Percentiles rank a stretch among this genome's conserved stretches.
These are phyloP conservation scores for Apiospora arundinis DNA, from an alignment of 2,329 filamentous ascomycete species.

Conservation along the genomic window DNA sequence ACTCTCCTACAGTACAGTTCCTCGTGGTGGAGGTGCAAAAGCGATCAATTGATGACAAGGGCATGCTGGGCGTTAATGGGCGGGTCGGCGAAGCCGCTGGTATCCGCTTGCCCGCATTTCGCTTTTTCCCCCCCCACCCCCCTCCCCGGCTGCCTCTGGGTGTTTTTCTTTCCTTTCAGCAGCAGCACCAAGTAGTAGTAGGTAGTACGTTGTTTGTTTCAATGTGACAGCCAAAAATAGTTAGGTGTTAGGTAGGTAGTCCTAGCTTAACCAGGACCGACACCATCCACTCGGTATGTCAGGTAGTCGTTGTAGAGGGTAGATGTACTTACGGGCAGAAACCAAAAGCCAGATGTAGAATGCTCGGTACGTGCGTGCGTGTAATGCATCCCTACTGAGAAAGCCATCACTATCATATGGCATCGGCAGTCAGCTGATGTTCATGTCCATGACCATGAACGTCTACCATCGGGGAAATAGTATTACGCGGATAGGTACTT, in stretches of 20 bases:
- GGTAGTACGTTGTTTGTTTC: neutral
- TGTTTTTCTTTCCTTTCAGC: neutral
- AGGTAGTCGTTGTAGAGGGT: neutral
- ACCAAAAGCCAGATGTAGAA: neutral
- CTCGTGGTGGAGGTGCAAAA: conserved; percentile 12
- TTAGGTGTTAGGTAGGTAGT: neutral
- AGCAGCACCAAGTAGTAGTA: neutral
- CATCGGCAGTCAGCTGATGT: neutral
- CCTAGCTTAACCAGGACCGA: neutral
- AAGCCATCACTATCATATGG: neutral
- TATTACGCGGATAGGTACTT: neutral
- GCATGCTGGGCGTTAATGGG: conserved; percentile 7
- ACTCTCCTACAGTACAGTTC: neutral
- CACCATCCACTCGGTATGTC: conserved; percentile 9
- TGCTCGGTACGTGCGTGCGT: neutral
- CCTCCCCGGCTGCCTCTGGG: conserved; percentile 10
- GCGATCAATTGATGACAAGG: conserved; percentile 4
- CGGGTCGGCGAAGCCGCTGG: conserved; percentile 18
- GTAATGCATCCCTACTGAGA: neutral
- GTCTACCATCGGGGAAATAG: neutral
- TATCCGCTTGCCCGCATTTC: conserved; percentile 17
- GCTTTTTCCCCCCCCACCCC: neutral
- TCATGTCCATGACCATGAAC: neutral
- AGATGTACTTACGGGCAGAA: neutral
- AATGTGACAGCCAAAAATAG: conserved; percentile 6